Evolutionary conservation across 225 moss, liverwort and hornwort species (phyloP).

Genomic region (Polytrichum formosum): DNA sequence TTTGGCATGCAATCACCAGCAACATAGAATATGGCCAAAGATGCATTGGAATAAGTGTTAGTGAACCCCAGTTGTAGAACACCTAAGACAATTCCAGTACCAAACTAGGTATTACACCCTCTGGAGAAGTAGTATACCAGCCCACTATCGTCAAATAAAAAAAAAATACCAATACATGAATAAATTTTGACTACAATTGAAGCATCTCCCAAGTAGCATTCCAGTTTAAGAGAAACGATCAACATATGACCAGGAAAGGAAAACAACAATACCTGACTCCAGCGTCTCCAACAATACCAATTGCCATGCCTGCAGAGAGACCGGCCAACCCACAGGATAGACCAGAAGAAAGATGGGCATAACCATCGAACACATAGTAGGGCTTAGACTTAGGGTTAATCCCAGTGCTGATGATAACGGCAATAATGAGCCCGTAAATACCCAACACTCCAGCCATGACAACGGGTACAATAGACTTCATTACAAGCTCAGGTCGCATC

Average conservation of each 20-base stretch:
- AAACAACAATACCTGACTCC: conserved; percentile 41
- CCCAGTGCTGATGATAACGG: conserved; percentile 50
- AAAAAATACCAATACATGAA: no score
- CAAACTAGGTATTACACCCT: no score
- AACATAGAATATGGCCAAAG: no score
- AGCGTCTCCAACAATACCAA: conserved; percentile 80
- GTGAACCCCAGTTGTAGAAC: not conserved
- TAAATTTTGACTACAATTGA: no score
- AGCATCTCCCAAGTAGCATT: no score
- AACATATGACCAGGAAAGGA: no score
- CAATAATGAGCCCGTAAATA: conserved; percentile 51
- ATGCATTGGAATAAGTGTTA: not conserved
- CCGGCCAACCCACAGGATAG: conserved; percentile 57
- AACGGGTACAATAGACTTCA: conserved; percentile 52
- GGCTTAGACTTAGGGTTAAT: conserved; percentile 54
- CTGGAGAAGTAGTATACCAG: no score
- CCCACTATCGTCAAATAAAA: no score
- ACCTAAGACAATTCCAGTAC: no score
- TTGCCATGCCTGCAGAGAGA: conserved; percentile 92
- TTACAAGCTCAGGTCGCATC: conserved; percentile 46
- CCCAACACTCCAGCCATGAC: conserved; percentile 59
- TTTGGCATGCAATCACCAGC: no score
- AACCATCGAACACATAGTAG: conserved; percentile 47
- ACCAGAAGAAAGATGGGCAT: conserved; percentile 41
- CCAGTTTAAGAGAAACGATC: no score